Conservation (phyloP, 768 basidiomycete species). For the Leccinum boreale region DNA sequence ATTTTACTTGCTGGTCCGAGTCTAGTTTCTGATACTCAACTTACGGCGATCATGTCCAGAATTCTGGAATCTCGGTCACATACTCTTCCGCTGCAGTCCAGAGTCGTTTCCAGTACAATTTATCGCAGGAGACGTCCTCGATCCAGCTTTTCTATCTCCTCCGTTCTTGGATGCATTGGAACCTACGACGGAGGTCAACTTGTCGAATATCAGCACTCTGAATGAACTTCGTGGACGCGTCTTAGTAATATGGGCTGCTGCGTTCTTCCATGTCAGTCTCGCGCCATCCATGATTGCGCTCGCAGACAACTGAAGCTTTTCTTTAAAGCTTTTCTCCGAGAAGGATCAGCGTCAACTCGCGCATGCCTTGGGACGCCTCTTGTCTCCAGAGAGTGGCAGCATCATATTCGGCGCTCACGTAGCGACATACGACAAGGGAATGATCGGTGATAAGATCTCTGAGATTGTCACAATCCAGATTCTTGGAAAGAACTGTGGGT, state of each 20-base stretch:
- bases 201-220: slow-evolving; percentile 38
- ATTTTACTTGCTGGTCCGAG: neutral
- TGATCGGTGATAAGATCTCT: neutral
- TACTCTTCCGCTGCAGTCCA: slow-evolving; percentile 52
- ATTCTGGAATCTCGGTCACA: slow-evolving; percentile 58
- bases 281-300: slow-evolving; percentile 16
- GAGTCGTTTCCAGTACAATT: slow-evolving; percentile 54
- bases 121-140: slow-evolving; percentile 52
- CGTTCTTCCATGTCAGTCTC: slow-evolving; percentile 41
- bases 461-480: slow-evolving; percentile 22
- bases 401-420: slow-evolving; percentile 31
- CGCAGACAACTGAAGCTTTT: slow-evolving; percentile 22
- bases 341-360: slow-evolving; percentile 24
- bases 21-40: neutral
- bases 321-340: slow-evolving; percentile 25
- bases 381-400: slow-evolving; percentile 28
- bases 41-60: slow-evolving; percentile 29
- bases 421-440: slow-evolving; percentile 11
- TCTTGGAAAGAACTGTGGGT: slow-evolving; percentile 30
- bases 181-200: slow-evolving; percentile 15
- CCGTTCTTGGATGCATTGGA: slow-evolving; percentile 23
- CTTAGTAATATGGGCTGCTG: slow-evolving; percentile 46
- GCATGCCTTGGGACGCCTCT: slow-evolving; percentile 23
- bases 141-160: slow-evolving; percentile 39
- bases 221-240: slow-evolving; percentile 45